These are phyloP conservation scores for Bolboschoenoplectus hybrid DNA, from an alignment of 202 grass and related monocot species.

Conservation along the genomic window DNA sequence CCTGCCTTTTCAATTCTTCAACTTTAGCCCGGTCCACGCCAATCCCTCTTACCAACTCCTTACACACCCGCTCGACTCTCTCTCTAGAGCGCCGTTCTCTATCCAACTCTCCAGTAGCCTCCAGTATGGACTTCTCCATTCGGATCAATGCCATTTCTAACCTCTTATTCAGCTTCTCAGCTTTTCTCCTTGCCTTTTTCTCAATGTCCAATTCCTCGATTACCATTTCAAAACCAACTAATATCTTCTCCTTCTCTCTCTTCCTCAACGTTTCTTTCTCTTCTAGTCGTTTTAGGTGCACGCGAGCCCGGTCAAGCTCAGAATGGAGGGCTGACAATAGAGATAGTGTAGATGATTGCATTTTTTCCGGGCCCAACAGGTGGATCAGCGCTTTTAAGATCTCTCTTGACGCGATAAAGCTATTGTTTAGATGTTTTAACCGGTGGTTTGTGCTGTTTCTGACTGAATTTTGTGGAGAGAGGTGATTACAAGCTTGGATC, in stretches of 20 bases:
- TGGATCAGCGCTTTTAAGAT: conserved; percentile 57
- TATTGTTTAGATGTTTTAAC: conserved; percentile 55
- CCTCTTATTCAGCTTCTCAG: conserved; percentile 58
- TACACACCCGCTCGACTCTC: conserved; percentile 58
- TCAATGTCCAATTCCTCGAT: conserved; percentile 59
- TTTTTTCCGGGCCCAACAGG: conserved; percentile 45
- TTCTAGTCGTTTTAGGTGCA: conserved; percentile 43
- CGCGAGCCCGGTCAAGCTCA: conserved; percentile 53
- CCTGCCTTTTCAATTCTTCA: conserved; percentile 46
- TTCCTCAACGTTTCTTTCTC: conserved; percentile 58
- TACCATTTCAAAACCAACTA: conserved; percentile 39
- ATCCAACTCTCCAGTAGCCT: conserved; percentile 54
- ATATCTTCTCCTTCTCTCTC: conserved; percentile 62
- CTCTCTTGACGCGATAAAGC: conserved; percentile 60
- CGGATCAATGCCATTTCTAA: conserved; percentile 53
- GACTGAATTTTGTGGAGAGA: conserved; percentile 32
- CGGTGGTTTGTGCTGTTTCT: conserved; percentile 17
- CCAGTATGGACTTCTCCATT: conserved; percentile 42
- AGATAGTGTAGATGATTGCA: conserved; percentile 48
- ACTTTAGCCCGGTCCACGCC: conserved; percentile 54
- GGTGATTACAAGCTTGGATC: conserved; percentile 38
- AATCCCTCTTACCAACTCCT: conserved; percentile 53
- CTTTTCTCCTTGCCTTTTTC: conserved; percentile 54
- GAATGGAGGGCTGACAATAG: conserved; percentile 60
- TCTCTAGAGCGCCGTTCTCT: conserved; percentile 60